Percentiles rank a stretch among this genome's conserved stretches.
These are phyloP conservation scores for Septoria petroselini DNA, from an alignment of 2,329 filamentous ascomycete genomes.

Conservation along the genomic window DNA sequence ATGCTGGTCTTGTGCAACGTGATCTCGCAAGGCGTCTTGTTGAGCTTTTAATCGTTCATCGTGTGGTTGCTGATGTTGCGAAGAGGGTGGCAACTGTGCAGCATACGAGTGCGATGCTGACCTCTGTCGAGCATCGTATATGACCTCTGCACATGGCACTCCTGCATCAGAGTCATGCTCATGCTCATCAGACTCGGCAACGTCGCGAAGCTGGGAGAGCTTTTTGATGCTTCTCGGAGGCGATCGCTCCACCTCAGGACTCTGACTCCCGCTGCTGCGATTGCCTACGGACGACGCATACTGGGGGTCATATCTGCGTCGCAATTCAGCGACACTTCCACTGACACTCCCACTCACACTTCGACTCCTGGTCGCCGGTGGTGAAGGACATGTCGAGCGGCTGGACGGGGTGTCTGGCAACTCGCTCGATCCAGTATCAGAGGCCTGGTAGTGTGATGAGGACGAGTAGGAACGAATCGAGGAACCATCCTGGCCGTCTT, in stretches of 20 bases:
- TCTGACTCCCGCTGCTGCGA: slow-evolving; percentile 20
- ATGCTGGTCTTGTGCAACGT: slow-evolving; percentile 27
- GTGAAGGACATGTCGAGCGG: slow-evolving; percentile 34
- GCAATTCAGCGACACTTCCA: slow-evolving; percentile 34
- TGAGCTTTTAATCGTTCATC: slow-evolving; percentile 25
- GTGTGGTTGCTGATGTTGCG: slow-evolving; percentile 15
- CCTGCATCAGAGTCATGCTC: slow-evolving; percentile 9
- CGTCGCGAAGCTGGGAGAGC: slow-evolving; percentile 15
- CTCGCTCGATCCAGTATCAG: slow-evolving; percentile 35
- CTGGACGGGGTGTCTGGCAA: slow-evolving; percentile 35
- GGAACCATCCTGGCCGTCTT: slow-evolving; percentile 25
- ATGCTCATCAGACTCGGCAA: slow-evolving; percentile 16
- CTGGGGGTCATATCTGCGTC: slow-evolving; percentile 32
- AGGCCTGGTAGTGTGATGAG: slow-evolving; percentile 35
- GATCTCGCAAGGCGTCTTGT: slow-evolving; percentile 29
- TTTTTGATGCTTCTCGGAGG: slow-evolving; percentile 16
- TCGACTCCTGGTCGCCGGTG: slow-evolving; percentile 27
- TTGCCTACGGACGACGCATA: slow-evolving; percentile 16
- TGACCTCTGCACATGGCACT: slow-evolving; percentile 3
- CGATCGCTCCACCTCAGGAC: slow-evolving; percentile 20
- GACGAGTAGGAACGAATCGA: slow-evolving; percentile 29
- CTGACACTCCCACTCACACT: slow-evolving; percentile 32
- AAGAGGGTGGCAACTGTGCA: slow-evolving; percentile 20
- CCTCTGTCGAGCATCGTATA: slow-evolving; percentile 19
- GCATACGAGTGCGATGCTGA: slow-evolving; percentile 17